Base-by-base conservation (phyloP, 306 rosid species). In the Abrus pulchellus region DNA sequence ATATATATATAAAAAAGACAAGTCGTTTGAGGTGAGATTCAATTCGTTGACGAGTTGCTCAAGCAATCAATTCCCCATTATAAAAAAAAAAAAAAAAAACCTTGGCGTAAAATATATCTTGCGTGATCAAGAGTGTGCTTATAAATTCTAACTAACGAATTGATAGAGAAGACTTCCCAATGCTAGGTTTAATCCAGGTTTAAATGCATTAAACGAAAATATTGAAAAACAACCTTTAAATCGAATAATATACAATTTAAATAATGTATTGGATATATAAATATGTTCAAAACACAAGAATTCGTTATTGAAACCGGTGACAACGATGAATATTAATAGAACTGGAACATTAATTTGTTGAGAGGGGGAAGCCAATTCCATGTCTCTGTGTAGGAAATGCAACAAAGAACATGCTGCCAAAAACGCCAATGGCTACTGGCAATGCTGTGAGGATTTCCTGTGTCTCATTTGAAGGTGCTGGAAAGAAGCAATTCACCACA, bases 331-430 rank as follows among this genome's bases (percentile, higher is more conserved):
- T 55, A n/a, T 1, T 44, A 9, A 61, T 41, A 41, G 3, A 64
- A 75, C 7, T n/a, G 47, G 52, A 56, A 2, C 6, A 61, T 80
- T 70, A 88, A 65, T 68, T 81, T 50, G 85, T n/a, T 29, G 91
- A 83, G 50, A 88, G 86, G 40, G 91, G 88, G 79, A 92, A 92
- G 72, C 97, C 98, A 84, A 94, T 88, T 49, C 97, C 98, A 77
- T 92, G 97, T 52, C 98, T 89, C 27, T 74, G 60, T 10, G 89
- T 69, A 14, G 98, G 98, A 52, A 91, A 91, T 6, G 62, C 66
- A 84, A 92, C 77, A 66, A 92, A 89, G 55, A 92, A 78, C 76
- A 87, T 75, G 76, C 97, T 82, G 45, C 92, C 80, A 1, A 88
- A 65, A 11, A 88, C 85, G 12, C 94, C 97, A 36, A 90, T 82